Evolutionary conservation across 768 basidiomycete species (phyloP), one percentile per base, ranked within the genome.

Genomic region (Goffeauzyma gilvescens): DNA sequence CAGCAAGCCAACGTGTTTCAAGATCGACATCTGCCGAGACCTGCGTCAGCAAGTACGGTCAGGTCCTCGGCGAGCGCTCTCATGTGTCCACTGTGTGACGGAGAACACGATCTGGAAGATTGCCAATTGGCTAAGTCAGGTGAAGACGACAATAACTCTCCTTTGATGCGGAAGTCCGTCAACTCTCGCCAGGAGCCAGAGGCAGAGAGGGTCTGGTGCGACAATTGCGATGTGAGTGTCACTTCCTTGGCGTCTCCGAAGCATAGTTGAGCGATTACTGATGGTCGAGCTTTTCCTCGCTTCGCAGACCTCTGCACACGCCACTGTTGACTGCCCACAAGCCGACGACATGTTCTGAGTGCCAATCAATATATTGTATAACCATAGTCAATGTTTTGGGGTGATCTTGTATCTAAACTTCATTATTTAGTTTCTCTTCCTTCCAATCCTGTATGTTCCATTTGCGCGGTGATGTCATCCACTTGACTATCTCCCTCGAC

Each of bases 161-260:
- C 37, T 12, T 25, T 38, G 18, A 24, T 38, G 14, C 9, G 17
- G 22, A 38, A 38, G 37, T 38, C 37, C 5, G 27, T 25, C 37
- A 38, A 38, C 24, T 21, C 27, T 3, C 6, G 23, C 12, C 37
- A 22, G 21, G 22, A 24, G 38, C n/a, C 12, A 23, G 40, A 38
- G 31, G 33, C 37, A 36, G 41, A 50, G 41, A 42, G 32, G 10
- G 17, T 42, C 6, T 59, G 51, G 40, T 63, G 61, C 48, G 55
- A 59, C 20, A 59, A 63, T 49, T 63, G 61, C 48, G 57, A 57
- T 49, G 61, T 63, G 37, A 48, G 61, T 55, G 12, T 17, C 14
- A 6, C 4, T 15, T 34, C 20, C 23, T 23, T 3, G 4, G 17
- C 10, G 3, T 43, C 8, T 3, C 28, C n/a, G 9, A 23, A 4